phyloP scores from a whole-genome alignment of 306 rosid species.

The Rosa multiflora region DNA sequence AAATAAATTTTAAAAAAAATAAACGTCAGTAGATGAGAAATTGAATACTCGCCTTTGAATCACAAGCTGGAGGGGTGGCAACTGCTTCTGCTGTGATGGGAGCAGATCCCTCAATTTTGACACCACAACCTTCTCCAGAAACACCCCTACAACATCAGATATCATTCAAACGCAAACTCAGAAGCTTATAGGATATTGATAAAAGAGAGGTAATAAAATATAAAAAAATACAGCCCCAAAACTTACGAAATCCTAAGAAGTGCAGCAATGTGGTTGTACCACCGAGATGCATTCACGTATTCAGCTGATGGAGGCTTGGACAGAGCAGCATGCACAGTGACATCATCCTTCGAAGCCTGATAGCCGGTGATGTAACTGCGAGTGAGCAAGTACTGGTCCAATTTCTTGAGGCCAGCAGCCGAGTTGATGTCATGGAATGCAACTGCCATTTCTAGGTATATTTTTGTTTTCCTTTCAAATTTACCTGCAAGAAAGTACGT shows the following conservation, averaged over 20 bases:
- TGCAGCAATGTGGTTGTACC: constrained; percentile 83
- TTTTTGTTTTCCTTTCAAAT: neutral
- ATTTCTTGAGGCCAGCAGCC: constrained; percentile 71
- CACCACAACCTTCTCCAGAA: constrained; percentile 81
- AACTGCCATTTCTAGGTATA: constrained; percentile 55
- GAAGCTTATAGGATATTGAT: neutral
- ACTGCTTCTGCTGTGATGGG: constrained; percentile 52
- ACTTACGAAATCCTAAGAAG: constrained; percentile 78
- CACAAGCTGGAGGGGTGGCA: constrained; percentile 82
- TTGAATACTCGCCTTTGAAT: constrained; percentile 53
- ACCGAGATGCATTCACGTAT: constrained; percentile 66
- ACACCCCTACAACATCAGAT: constrained; percentile 59
- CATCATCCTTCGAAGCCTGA: constrained; percentile 86
- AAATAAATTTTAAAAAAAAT: neutral
- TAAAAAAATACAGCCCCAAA: too few relatives aligned
- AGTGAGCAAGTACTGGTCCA: constrained; percentile 74
- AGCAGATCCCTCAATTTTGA: constrained; percentile 52
- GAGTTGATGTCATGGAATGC: constrained; percentile 49
- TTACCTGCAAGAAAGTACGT: neutral
- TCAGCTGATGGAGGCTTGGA: constrained; percentile 53
- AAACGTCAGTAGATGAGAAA: neutral
- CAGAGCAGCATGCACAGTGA: constrained; percentile 64
- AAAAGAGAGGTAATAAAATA: neutral
- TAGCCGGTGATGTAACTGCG: constrained; percentile 93
- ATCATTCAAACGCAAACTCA: neutral